Evolutionary conservation across 306 rosid species (phyloP).

Genomic region (Canavalia gladiata): DNA sequence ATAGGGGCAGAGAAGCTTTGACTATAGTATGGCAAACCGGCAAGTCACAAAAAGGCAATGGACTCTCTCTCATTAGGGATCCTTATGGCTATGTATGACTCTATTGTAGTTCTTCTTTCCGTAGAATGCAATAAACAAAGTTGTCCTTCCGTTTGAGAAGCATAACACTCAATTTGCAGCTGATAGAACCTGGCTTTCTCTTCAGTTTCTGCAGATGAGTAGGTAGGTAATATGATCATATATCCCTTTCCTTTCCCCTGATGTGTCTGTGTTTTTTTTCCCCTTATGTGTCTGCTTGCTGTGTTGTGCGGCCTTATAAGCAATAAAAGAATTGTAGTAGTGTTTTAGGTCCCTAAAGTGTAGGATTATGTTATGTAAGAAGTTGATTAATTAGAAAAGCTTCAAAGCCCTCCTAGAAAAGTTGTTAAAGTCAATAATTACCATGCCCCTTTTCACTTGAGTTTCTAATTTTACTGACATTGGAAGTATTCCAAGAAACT

Average conservation of each 20-base stretch:
- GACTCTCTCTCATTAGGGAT: conserved; percentile 56
- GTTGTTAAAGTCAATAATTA: conserved; percentile 20
- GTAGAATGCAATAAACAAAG: conserved; percentile 48
- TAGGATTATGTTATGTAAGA: conserved; percentile 33
- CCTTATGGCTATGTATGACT: conserved; percentile 48
- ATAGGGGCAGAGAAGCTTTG: conserved; percentile 48
- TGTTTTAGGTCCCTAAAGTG: background rate
- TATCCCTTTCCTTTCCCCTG: background rate
- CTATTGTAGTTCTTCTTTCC: conserved; percentile 32
- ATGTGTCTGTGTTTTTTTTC: background rate
- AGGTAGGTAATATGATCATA: conserved; percentile 42
- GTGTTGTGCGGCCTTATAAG: conserved; percentile 31
- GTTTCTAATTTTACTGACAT: background rate
- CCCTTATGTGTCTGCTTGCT: conserved; percentile 19
- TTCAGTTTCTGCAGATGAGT: conserved; percentile 51
- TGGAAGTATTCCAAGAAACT: background rate
- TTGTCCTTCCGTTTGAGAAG: conserved; percentile 38
- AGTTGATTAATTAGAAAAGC: conserved; percentile 32
- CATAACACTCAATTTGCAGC: conserved; percentile 52
- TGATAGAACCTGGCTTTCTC: conserved; percentile 26
- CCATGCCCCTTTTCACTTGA: background rate
- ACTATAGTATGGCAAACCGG: conserved; percentile 70
- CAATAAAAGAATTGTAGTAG: conserved; percentile 37
- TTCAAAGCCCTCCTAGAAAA: conserved; percentile 22
- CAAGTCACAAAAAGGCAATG: conserved; percentile 90